Evolutionary conservation across 345 rosid species (phyloP), one percentile per base, ranked within the genome.

Genomic region (Sisymbrium irio): DNA sequence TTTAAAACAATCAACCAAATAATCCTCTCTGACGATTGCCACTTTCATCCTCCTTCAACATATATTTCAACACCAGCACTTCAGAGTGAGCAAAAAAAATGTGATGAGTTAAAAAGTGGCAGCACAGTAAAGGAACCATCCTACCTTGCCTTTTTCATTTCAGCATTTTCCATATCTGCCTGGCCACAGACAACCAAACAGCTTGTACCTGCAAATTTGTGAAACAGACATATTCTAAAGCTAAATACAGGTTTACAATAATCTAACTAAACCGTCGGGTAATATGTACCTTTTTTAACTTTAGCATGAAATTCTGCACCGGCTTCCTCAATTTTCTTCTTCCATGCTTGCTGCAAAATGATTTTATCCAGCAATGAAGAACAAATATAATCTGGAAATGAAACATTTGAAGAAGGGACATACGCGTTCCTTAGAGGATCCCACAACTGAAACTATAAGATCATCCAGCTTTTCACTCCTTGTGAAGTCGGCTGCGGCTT

Each of bases 121-220:
- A 72, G 65, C 59, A 76, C 45, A 30, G 9, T 19, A 19, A 57
- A 45, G 68, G 73, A 42, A 69, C 27, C 32, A 56, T 74, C 79
- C 67, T 92, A 95, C 99, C 97, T 88, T 62, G 98, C 98, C 80
- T 88, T 88, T 82, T 79, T 84, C 76, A 79, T 77, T 78, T 86
- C 97, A 77, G 88, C 85, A 68, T 82, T 83, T 69, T 70, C 82
- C 71, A 76, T 68, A 77, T 81, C 87, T 68, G 74, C 72, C 69
- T 19, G 81, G 68, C 82, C 97, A 79, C 91, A 80, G 57, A 90
- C 84, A 80, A 95, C 87, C 67, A 90, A 77, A 87, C 98, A 95
- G 62, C 80, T 84, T 27, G 97, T 86, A 61, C 88, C 97, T 95
- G 90, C 81, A 78, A 76, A 75, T 79, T 69, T 58, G 68, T 72